Percentiles rank a stretch among this genome's conserved stretches.
These are phyloP conservation scores for Aristolochia contorta DNA, from an alignment of 164 flowering plant genomes.

Conservation along the genomic window DNA sequence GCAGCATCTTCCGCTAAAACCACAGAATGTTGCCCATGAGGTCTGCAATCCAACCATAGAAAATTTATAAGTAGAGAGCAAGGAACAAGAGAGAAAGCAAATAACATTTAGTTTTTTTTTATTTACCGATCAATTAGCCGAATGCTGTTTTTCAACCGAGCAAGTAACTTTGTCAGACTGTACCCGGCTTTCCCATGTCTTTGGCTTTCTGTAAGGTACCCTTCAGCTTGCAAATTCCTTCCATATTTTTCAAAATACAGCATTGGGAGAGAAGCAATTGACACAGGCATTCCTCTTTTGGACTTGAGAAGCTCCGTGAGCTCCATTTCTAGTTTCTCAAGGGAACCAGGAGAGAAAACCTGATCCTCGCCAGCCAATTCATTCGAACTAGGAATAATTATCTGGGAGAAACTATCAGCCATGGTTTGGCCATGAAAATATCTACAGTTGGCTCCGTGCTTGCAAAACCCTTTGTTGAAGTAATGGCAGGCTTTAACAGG, in stretches of 20 bases:
- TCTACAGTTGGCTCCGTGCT: conserved; percentile 71
- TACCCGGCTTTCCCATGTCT: conserved; percentile 88
- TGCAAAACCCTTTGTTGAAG: conserved; percentile 71
- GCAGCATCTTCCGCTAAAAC: conserved; percentile 73
- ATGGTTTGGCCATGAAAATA: conserved; percentile 47
- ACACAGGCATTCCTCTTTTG: conserved; percentile 61
- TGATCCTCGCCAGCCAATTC: conserved; percentile 41
- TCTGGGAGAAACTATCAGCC: conserved; percentile 33
- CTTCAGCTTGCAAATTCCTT: conserved; percentile 67
- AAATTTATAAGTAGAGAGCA: neutral
- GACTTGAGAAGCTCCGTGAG: conserved; percentile 58
- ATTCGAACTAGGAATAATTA: conserved; percentile 17
- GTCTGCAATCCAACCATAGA: conserved; percentile 35
- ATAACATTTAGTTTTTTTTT: neutral
- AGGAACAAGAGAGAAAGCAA: neutral
- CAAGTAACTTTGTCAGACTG: conserved; percentile 79
- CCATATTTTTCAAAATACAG: conserved; percentile 72
- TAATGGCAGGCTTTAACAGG: conserved; percentile 60
- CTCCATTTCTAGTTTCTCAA: conserved; percentile 68
- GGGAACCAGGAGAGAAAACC: conserved; percentile 48
- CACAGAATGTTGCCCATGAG: conserved; percentile 88
- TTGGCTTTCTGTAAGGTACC: conserved; percentile 90
- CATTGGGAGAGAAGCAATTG: conserved; percentile 83
- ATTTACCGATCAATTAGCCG: conserved; percentile 78
- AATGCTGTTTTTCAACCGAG: conserved; percentile 58